Base-by-base conservation (phyloP, 139 green algal species). In the Picochlorum sp. region DNA sequence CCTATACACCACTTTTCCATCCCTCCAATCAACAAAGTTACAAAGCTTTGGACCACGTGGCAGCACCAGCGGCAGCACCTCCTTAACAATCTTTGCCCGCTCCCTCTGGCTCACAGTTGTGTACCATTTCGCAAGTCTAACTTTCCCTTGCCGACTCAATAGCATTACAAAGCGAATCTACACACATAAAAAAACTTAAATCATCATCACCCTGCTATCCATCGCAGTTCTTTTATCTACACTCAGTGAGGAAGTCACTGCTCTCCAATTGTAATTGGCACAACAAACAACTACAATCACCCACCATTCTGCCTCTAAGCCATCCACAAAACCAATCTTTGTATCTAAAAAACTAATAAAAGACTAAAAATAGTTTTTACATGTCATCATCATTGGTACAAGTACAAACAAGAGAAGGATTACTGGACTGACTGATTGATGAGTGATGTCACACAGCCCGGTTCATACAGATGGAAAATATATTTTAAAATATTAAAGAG, bases 51-150 rank as follows among this genome's bases (percentile, higher is more conserved):
- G 50, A 5, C 74, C 73, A 25, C 91, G 61, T 0, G 73, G 73
- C 7, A 98, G 72, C 18, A 97, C 84, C 33, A 85, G 54, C 0
- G 75, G 73, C 0, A 87, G 88, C 10, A 94, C 80, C 63, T 98
- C 89, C 33, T 78, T 67, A 6, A 80, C 59, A 7, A 93, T 75
- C 31, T 88, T 85, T 5, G 79, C 82, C 5, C 91, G 75, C 39
- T 98, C 92, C 60, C 96, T 97, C 61, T 95, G 85, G 28, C 63
- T 86, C 49, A 94, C 88, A 22, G 85, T 93, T 5, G 73, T 83
- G 65, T 97, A 98, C 89, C 89, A 98, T 74, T 98, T 98, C 4
- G 87, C 78, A 22, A 98, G 73, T 18, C 93, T 77, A 3, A 98
- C 91, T 72, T 99, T 99, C 47, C 93, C 93, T 65, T 99, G 93